Evolutionary conservation across 805 yeast species (phyloP).

Genomic region (Saccharomycopsis olivae): DNA sequence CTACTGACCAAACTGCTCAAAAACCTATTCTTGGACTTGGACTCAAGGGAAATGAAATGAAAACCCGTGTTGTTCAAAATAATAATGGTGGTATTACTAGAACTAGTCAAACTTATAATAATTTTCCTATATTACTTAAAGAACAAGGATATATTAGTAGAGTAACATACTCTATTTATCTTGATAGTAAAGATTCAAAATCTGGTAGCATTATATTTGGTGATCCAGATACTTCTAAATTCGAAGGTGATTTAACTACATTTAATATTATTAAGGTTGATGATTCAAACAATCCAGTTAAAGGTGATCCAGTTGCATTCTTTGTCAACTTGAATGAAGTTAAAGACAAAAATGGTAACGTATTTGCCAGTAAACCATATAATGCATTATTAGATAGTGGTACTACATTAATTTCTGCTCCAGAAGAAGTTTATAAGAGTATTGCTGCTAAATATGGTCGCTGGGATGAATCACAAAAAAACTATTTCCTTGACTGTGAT

Average conservation of each 20-base stretch:
- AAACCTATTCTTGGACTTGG: slow-evolving; percentile 69
- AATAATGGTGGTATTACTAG: neutral
- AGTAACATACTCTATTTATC: slow-evolving; percentile 42
- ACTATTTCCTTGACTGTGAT: slow-evolving; percentile 38
- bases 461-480: slow-evolving; percentile 31
- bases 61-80: slow-evolving; percentile 20
- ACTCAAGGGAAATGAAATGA: slow-evolving; percentile 48
- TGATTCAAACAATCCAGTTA: slow-evolving; percentile 23
- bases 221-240: slow-evolving; percentile 41
- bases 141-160: slow-evolving; percentile 45
- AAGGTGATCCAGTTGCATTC: slow-evolving; percentile 36
- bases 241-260: slow-evolving; percentile 31
- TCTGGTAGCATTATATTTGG: slow-evolving; percentile 39
- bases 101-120: slow-evolving; percentile 34
- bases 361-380: slow-evolving; percentile 16
- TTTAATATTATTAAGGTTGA: slow-evolving; percentile 20
- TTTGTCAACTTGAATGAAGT: slow-evolving; percentile 25
- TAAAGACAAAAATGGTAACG: neutral
- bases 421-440: slow-evolving; percentile 26
- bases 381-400: slow-evolving; percentile 46
- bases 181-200: slow-evolving; percentile 23
- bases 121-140: slow-evolving; percentile 55
- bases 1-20: slow-evolving; percentile 15
- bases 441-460: slow-evolving; percentile 20
- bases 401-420: slow-evolving; percentile 40